Evolutionary conservation across 768 basidiomycete species (phyloP), one percentile per base, ranked within the genome.

Genomic region (Amanita brunnescens): DNA sequence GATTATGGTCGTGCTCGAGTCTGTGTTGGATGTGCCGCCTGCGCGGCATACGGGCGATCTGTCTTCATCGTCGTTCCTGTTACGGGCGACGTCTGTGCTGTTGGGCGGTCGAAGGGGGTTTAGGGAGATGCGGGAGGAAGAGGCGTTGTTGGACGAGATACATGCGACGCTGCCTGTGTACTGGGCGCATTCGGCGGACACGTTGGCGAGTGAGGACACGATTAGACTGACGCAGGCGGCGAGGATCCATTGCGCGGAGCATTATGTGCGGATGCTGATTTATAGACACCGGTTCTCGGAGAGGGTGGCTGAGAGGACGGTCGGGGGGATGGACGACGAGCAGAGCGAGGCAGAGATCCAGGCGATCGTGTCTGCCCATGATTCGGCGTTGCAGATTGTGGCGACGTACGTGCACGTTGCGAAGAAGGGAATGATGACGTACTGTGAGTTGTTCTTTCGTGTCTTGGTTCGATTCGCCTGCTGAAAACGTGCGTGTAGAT

Each of bases 371-470:
- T 75, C 81, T 30, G 85, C 87, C 5, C 86, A 91, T 59, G 71
- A 77, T 39, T 85, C 85, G 51, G 91, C 91, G 14, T 59, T 94
- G 56, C 80, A 87, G 59, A 87, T 95, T 55, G 80, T 94, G 52
- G 77, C 83, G 33, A 81, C 89, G 30, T 85, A 94, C 65, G 71
- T 91, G 55, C 82, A 90, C 55, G 81, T 93, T 51, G 91, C 91
- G 20, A 82, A 85, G 69, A 86, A 87, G 71, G 81, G 91, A 54
- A 58, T 94, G 59, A 94, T 96, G 91, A 94, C 92, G 5, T 96
- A 93, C 60, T 95, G 90, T 92, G 59, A 69, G 90, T 76, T 33
- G 57, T 39, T 52, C 47, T 37, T 43, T 16, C 21, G 43, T 54
- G 23, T 49, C 42, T 57, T 21, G 42, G 35, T 50, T 44, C 44